Evolutionary conservation across 768 basidiomycete species (phyloP).

Genomic region (Mycena maculata): DNA sequence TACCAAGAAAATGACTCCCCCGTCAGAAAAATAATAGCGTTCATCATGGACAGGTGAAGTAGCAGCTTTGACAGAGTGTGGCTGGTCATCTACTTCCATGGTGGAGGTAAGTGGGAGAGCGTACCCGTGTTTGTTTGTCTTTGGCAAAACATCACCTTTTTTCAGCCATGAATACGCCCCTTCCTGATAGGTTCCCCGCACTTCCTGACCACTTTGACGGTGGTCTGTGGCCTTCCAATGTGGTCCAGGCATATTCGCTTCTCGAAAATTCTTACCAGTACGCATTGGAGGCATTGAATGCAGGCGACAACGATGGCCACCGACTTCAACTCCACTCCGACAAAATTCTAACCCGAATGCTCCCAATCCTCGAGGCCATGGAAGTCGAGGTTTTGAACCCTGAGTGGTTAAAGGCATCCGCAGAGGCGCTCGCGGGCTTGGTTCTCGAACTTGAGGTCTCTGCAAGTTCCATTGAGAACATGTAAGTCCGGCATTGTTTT

Average conservation of each 20-base stretch:
- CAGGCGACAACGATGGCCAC: constrained; percentile 11
- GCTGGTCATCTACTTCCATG: not conserved
- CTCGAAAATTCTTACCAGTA: constrained; percentile 2
- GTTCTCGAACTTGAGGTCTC: not conserved
- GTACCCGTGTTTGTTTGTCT: not conserved
- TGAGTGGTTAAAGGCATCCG: not conserved
- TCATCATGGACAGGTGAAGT: not conserved
- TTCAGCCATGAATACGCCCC: not conserved
- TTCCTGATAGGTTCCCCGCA: not conserved
- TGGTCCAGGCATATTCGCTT: not conserved
- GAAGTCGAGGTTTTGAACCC: constrained; percentile 3
- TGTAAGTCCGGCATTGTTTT: not conserved
- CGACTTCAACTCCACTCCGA: constrained; percentile 14
- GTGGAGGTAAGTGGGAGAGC: not conserved
- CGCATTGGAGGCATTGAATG: constrained; percentile 7
- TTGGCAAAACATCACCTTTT: not conserved
- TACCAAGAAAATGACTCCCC: not conserved
- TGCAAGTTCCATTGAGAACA: not conserved
- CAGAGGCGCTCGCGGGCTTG: not conserved
- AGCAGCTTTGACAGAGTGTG: no score
- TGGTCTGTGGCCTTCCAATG: constrained; percentile 6
- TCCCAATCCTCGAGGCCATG: constrained; percentile 9
- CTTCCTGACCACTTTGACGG: constrained; percentile 21
- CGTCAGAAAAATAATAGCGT: not conserved
- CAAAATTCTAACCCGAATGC: constrained; percentile 7